Evolutionary conservation across 805 yeast genomes (phyloP), one percentile per base, ranked within the genome.

Genomic region (Schizosaccharomyces osmophilus): DNA sequence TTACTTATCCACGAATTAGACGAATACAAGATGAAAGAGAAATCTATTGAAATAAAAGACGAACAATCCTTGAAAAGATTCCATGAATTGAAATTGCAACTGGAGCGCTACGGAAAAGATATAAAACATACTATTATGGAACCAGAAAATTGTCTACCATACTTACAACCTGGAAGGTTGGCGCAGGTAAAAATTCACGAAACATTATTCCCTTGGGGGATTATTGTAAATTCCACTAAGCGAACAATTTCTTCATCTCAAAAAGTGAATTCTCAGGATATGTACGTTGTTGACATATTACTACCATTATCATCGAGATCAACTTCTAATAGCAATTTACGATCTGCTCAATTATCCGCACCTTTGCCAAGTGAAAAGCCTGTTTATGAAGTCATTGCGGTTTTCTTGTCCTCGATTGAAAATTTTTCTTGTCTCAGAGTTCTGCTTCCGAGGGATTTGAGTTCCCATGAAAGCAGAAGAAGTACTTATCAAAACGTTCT

Each of bases 141-240:
- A 71, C 99, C 99, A 0, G 84, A 90, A 4, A 82, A 90, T 71
- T 78, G 83, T 24, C 75, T 90, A 62, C 85, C 86, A 32, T 94
- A 85, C 70, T 74, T 93, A 67, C 95, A 88, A 70, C 82, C 86
- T n/a, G 99, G 99, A 39, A 80, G 98, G 72, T 77, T 93, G 62
- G 76, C 88, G 60, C 63, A 64, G 36, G 65, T 65, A 13, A 60
- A 62, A 43, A 65, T 65, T 31, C 65, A 63, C 0, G 65, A 64
- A 5, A 72, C 78, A 58, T 84, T 87, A 63, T 93, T 88, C 69
- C 97, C 96, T n/a, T 93, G 98, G 57, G 57, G 57, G 22, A 29
- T 51, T 19, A 22, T 51, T 24, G 57, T 51, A 5, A 51, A 51
- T 26, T 22, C 26, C n/a, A 22, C n/a, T 6, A 51, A 51, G 36